These are phyloP conservation scores for Candida frijolesensis DNA, from an alignment of 1,139 yeast species.

Conservation along the genomic window DNA sequence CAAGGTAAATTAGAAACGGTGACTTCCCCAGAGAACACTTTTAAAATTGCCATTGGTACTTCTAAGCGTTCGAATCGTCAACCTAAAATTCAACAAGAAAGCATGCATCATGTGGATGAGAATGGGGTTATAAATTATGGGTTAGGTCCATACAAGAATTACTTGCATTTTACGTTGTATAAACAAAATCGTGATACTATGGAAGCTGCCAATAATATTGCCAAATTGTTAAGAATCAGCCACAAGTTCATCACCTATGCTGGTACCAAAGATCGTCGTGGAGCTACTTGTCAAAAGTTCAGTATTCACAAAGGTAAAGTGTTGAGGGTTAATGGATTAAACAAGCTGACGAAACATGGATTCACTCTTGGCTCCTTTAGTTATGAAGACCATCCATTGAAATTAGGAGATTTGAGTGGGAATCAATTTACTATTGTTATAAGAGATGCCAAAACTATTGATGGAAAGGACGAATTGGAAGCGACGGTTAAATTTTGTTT, in stretches of 20 bases:
- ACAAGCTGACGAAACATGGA: conserved; percentile 68
- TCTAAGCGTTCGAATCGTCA: conserved; percentile 22
- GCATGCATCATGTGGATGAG: conserved; percentile 53
- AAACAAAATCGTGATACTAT: conserved; percentile 97
- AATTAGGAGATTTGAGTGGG: conserved; percentile 82
- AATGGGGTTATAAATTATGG: conserved; percentile 54
- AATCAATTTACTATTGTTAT: conserved; percentile 86
- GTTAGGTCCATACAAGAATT: conserved; percentile 69
- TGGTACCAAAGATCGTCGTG: conserved; percentile 97
- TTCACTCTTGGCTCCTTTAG: conserved; percentile 75
- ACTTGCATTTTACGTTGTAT: conserved; percentile 76
- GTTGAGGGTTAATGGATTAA: conserved; percentile 77
- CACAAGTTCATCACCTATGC: conserved; percentile 75
- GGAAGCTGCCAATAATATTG: conserved; percentile 82
- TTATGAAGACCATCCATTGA: conserved; percentile 64
- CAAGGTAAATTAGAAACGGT: conserved; percentile 75
- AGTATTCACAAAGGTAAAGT: conserved; percentile 72
- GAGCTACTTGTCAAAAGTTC: conserved; percentile 86
- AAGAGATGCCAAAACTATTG: conserved; percentile 58
- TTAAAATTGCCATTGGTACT: conserved; percentile 50
- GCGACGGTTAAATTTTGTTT: conserved; percentile 54
- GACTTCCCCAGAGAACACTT: conserved; percentile 69
- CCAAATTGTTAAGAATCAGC: conserved; percentile 74
- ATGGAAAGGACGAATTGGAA: conserved; percentile 35
- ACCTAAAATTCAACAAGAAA: conserved; percentile 38